Conservation (phyloP, 345 rosid genomes). For the Gossypium longicalyx region DNA sequence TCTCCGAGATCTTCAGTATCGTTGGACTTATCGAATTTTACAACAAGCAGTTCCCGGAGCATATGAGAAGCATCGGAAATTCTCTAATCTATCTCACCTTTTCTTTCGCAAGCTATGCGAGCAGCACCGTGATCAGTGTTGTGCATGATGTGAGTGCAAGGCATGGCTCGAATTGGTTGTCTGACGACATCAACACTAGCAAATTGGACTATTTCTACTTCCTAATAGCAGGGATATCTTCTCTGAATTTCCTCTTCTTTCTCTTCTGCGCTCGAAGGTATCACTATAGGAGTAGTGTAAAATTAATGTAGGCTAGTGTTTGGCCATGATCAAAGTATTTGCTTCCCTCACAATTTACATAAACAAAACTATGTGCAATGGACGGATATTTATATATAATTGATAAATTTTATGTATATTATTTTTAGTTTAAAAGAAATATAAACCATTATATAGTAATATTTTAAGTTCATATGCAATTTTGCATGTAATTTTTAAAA, state of each 20-base stretch:
- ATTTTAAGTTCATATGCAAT: too few relatives aligned
- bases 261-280: slow-evolving; percentile 24
- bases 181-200: slow-evolving; percentile 29
- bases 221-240: slow-evolving; percentile 28
- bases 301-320: not conserved
- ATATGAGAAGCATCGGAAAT: slow-evolving; percentile 35
- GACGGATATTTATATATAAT: too few relatives aligned
- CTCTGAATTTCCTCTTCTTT: slow-evolving; percentile 25
- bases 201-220: slow-evolving; percentile 35
- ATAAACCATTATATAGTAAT: too few relatives aligned
- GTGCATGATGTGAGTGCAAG: slow-evolving; percentile 22
- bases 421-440: too few relatives aligned
- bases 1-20: slow-evolving; percentile 27
- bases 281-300: slow-evolving; percentile 16
- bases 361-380: too few relatives aligned
- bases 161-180: slow-evolving; percentile 22
- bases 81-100: slow-evolving; percentile 20
- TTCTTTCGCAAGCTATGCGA: slow-evolving; percentile 19
- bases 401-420: too few relatives aligned
- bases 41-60: slow-evolving; percentile 37
- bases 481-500: too few relatives aligned
- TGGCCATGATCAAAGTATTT: too few relatives aligned
- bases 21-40: slow-evolving; percentile 37
- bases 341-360: too few relatives aligned
- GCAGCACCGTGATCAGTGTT: slow-evolving; percentile 11